phyloP scores from a whole-genome alignment of 2,329 filamentous ascomycete species.

The Rutstroemia sp. region DNA sequence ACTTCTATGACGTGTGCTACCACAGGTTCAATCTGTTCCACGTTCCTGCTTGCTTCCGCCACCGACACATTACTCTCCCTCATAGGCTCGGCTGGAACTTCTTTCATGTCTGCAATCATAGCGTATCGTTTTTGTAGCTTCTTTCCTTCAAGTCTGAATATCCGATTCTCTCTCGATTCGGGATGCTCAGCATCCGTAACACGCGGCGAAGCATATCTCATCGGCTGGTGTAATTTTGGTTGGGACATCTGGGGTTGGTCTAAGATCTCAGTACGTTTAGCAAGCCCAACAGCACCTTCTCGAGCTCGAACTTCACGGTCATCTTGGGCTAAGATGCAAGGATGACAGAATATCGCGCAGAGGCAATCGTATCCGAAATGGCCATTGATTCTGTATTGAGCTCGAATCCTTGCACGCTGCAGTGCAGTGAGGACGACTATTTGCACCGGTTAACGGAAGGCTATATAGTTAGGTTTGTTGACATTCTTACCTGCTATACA shows the following conservation, averaged over 20 bases:
- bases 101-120: background rate
- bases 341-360: constrained; percentile 33
- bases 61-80: too few species aligned
- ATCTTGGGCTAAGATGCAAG: constrained; percentile 36
- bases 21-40: too few species aligned
- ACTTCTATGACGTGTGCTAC: too few species aligned
- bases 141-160: background rate
- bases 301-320: constrained; percentile 37
- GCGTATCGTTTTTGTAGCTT: constrained; percentile 2
- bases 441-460: background rate
- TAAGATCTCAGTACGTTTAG: background rate
- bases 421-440: constrained; percentile 6
- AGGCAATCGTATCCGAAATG: constrained; percentile 30
- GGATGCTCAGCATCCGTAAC: constrained; percentile 2
- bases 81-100: background rate
- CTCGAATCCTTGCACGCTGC: constrained; percentile 31
- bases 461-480: too few species aligned
- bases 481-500: background rate
- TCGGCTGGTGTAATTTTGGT: constrained; percentile 13
- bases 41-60: too few species aligned
- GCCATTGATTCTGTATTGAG: constrained; percentile 36
- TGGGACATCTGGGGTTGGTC: background rate
- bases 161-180: background rate
- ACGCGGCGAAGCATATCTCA: constrained; percentile 17
- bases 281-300: constrained; percentile 29